Base-by-base conservation (phyloP, 169 alveolate species). In the Plasmodium berghei region DNA sequence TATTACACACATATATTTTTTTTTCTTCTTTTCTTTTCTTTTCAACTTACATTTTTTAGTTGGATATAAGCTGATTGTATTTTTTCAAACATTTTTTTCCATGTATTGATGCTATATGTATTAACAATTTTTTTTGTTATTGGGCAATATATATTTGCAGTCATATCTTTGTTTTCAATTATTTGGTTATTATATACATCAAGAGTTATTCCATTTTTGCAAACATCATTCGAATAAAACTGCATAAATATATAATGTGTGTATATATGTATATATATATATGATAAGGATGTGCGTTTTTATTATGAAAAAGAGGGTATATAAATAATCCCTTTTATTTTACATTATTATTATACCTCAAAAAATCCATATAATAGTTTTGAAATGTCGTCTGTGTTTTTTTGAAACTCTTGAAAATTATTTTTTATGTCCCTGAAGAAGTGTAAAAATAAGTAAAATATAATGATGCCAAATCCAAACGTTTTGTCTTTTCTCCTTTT, bases 101-200 rank as follows among this genome's bases (percentile, higher is more conserved):
- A 77, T 12, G 89, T 77, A 24, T 77, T 77, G n/a, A 77, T 77
- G 75, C 89, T 77, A 45, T 77, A 77, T 1, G 89, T 64, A 58
- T 77, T 77, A 49, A 77, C 89, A 5, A 77, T 77, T 77, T 64
- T 77, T 62, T 62, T 77, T 58, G 89, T 77, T 63, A 77, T 77
- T 18, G 89, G 89, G 49, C 89, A 77, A 56, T 63, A 77, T n/a
- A 77, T 58, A 34, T 77, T 77, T 12, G 89, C 89, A 14, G 89
- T 77, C 89, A 77, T 77, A 64, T 77, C 89, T 48, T 77, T 77
- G 26, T 77, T 77, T 34, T 77, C 89, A 69, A 77, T 77, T 14
- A 77, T 77, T 70, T 77, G 89, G n/a, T 77, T 77, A 45, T 77
- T 77, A 59, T 77, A 77, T 48, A 77, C 54, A 70, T 77, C 89